These are phyloP conservation scores for Paspalum vaginatum DNA, from an alignment of 176 grass and related monocot species.

Conservation along the genomic window DNA sequence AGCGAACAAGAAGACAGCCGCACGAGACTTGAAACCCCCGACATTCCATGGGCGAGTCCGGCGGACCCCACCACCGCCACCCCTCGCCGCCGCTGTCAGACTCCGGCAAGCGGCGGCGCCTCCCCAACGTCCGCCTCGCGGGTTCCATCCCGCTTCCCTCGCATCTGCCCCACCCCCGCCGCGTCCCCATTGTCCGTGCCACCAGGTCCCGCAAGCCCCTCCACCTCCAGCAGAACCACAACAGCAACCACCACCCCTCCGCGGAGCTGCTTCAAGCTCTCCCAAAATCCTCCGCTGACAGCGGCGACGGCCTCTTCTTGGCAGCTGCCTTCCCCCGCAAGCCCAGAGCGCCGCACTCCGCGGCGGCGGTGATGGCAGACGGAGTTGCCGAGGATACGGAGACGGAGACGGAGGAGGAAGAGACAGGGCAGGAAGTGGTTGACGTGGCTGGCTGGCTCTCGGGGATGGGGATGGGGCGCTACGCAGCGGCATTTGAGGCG, in stretches of 20 bases:
- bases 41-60: slow-evolving; percentile 48
- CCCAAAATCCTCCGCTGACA: slow-evolving; percentile 29
- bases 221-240: background rate
- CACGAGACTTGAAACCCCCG: background rate
- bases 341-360: slow-evolving; percentile 1
- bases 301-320: slow-evolving; percentile 30
- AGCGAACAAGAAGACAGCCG: background rate
- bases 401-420: slow-evolving; percentile 21
- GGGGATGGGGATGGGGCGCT: slow-evolving; percentile 57
- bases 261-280: slow-evolving; percentile 3
- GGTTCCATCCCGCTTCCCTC: slow-evolving; percentile 46
- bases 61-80: slow-evolving; percentile 20
- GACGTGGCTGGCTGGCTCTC: slow-evolving; percentile 52
- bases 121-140: slow-evolving; percentile 64
- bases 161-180: slow-evolving; percentile 48
- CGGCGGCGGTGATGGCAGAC: background rate
- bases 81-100: background rate
- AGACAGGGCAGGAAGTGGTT: slow-evolving; percentile 12
- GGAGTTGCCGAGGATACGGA: slow-evolving; percentile 15
- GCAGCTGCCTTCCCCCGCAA: slow-evolving; percentile 41
- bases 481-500: slow-evolving; percentile 54
- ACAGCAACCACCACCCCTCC: background rate
- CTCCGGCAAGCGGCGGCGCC: slow-evolving; percentile 55
- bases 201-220: slow-evolving; percentile 40
- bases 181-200: slow-evolving; percentile 30